Evolutionary conservation across 164 flowering plant genomes (phyloP).

Genomic region (Macadamia integrifolia): DNA sequence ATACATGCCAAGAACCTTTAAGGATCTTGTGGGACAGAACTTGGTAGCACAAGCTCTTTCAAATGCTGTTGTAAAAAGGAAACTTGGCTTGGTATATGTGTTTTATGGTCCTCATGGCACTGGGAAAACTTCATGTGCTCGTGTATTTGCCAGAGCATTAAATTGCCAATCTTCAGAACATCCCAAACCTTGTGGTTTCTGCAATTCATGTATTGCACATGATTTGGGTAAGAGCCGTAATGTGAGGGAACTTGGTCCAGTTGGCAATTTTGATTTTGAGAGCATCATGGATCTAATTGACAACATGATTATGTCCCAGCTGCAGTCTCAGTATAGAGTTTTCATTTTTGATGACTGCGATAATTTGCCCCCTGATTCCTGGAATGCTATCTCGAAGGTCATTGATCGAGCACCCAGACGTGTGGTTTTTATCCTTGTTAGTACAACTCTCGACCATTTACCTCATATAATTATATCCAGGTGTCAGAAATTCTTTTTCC

Average conservation of each 20-base stretch:
- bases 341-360: slow-evolving; percentile 95
- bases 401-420: slow-evolving; percentile 90
- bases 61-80: slow-evolving; percentile 70
- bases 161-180: slow-evolving; percentile 75
- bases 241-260: slow-evolving; percentile 81
- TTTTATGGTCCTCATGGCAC: slow-evolving; percentile 98
- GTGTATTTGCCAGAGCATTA: slow-evolving; percentile 86
- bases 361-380: slow-evolving; percentile 69
- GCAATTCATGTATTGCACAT: slow-evolving; percentile 76
- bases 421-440: slow-evolving; percentile 77
- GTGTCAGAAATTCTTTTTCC: slow-evolving; percentile 96
- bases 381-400: slow-evolving; percentile 91
- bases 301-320: slow-evolving; percentile 43
- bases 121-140: slow-evolving; percentile 95
- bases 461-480: slow-evolving; percentile 90
- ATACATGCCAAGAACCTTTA: slow-evolving; percentile 85
- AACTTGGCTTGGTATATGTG: slow-evolving; percentile 74
- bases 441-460: slow-evolving; percentile 79
- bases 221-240: slow-evolving; percentile 63
- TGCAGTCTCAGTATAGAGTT: slow-evolving; percentile 57
- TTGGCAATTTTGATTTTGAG: slow-evolving; percentile 69
- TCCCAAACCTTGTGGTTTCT: slow-evolving; percentile 82
- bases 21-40: slow-evolving; percentile 86
- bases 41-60: slow-evolving; percentile 90
- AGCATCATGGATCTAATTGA: slow-evolving; percentile 70